Evolutionary conservation across 2,329 filamentous ascomycete genomes (phyloP), one percentile per base, ranked within the genome.

Genomic region (Cytospora piceicola): DNA sequence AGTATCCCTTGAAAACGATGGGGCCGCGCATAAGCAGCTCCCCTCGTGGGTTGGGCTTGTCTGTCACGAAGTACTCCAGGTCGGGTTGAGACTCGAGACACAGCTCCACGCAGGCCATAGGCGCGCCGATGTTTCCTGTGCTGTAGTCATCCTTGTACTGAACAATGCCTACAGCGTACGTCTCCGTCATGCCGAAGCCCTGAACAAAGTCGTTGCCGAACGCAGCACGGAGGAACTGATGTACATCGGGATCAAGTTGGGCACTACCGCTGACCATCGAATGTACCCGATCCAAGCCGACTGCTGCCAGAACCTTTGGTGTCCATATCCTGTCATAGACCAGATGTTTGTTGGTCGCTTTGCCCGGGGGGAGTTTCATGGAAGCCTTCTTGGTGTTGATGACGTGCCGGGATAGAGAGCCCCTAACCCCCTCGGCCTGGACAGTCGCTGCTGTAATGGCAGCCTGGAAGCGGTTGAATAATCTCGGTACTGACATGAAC

Each of bases 121-220:
- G 83, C 6, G 85, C 88, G 61, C 95, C 95, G 71, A 94, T 94
- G 78, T 93, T 96, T 68, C 93, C 93, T 5, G 89, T 81, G 11
- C 84, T 85, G 74, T 91, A 88, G 76, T 99, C 95, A 56, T 84
- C 84, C 2, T 81, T 76, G 14, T 86, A 73, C 79, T 98, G 95
- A 42, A 87, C 85, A 15, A 90, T 83, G 27, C 86, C 88, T 34
- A 90, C 85, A 53, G 94, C 93, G 73, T 96, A 97, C 0, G 93
- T 91, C 79, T 99, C 95, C 1, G 95, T 99, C 76, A 99, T 83
- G 58, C 95, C 95, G 76, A 94, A 99, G 34, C 94, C 95, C 79
- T 98, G 94, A 36, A 86, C 77, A 73, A 98, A 91, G 73, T 88
- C 83, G 77, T 90, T 91, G 67, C 86, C 90, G 69, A 96, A 92